Evolutionary conservation across 371 early-diverging fungal species (phyloP), one percentile per base, ranked within the genome.

Genomic region (Rhizopus arrhizus): DNA sequence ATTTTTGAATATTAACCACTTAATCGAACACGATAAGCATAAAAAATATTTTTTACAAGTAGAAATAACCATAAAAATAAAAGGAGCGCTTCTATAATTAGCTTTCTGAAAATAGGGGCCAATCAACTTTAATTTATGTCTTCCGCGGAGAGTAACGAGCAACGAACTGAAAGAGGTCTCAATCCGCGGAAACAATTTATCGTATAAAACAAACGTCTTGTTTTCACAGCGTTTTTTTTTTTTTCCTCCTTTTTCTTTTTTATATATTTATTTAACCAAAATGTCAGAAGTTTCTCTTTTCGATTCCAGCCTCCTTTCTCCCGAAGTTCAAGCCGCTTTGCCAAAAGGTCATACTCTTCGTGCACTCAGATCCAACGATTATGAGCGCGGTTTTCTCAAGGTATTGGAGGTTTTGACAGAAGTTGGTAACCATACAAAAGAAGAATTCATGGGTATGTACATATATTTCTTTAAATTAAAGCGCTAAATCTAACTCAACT

Each of bases 321-420:
- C 86, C 35, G 76, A 89, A 42, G 88, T 95, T 11, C 87, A 85
- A 63, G 77, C 78, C 5, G 72, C 79, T 46, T 77, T 98, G 43
- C 93, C 94, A 29, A 74, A 77, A 5, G 94, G 93, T 42, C 93
- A 93, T 73, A 76, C 78, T 0, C 73, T 97, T 48, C 85, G 97
- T 11, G 93, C 98, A 6, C 85, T 98, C 34, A 86, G 86, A 40
- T 67, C 82, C 10, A 81, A 83, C 13, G 98, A 98, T 74, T 95
- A 89, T 73, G 91, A 91, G 59, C 79, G 84, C 28, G 89, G 89
- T 10, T 90, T 88, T 73, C 74, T 94, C 16, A 73, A 89, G 15
- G 82, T 85, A 3, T 81, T 94, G 16, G 70, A 78, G 35, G 85
- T 84, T 51, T 79, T 96, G 50, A 95, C 96, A 10, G 86, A 80